phyloP scores from a whole-genome alignment of 257 asterid genomes.

The Verbena officinalis region DNA sequence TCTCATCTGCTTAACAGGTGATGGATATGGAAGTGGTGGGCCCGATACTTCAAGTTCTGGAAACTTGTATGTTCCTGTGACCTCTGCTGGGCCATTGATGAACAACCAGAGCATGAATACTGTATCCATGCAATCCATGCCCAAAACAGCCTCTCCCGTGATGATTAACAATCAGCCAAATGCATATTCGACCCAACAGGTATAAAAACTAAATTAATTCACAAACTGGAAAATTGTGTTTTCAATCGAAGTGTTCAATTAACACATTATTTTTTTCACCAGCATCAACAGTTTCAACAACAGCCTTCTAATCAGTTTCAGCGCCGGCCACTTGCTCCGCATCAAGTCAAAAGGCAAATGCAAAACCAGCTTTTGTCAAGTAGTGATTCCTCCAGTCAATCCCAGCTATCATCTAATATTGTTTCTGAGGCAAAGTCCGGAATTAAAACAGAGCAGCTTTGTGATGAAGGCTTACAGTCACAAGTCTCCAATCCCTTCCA shows the following conservation, averaged over 20 bases:
- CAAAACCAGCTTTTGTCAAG: slow-evolving; percentile 60
- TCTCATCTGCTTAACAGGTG: slow-evolving; percentile 57
- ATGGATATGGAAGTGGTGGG: slow-evolving; percentile 64
- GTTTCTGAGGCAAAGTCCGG: slow-evolving; percentile 57
- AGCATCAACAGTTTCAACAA: slow-evolving; percentile 57
- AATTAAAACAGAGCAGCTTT: slow-evolving; percentile 54
- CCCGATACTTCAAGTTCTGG: slow-evolving; percentile 73
- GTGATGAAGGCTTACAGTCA: slow-evolving; percentile 50
- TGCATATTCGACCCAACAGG: slow-evolving; percentile 54
- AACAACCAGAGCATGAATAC: slow-evolving; percentile 56
- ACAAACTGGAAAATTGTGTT: slow-evolving; percentile 53
- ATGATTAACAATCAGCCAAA: slow-evolving; percentile 52
- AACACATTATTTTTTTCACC: slow-evolving; percentile 54
- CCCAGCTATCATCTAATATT: slow-evolving; percentile 55
- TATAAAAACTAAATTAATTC: slow-evolving; percentile 49
- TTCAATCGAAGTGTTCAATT: slow-evolving; percentile 54
- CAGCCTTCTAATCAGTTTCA: slow-evolving; percentile 73
- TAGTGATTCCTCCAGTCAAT: slow-evolving; percentile 56
- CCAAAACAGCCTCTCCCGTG: slow-evolving; percentile 51
- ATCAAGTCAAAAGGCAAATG: slow-evolving; percentile 61
- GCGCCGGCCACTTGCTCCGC: slow-evolving; percentile 55
- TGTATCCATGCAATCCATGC: slow-evolving; percentile 56
- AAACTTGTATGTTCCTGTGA: slow-evolving; percentile 55
- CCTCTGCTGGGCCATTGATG: slow-evolving; percentile 55
- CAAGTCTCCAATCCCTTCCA: slow-evolving; percentile 64